A percentile compares a stretch with the other conserved stretches of the same genome.
Evolutionary conservation across 1,139 yeast genomes (phyloP).

Genomic region (Saccharomycopsis hybrid): DNA sequence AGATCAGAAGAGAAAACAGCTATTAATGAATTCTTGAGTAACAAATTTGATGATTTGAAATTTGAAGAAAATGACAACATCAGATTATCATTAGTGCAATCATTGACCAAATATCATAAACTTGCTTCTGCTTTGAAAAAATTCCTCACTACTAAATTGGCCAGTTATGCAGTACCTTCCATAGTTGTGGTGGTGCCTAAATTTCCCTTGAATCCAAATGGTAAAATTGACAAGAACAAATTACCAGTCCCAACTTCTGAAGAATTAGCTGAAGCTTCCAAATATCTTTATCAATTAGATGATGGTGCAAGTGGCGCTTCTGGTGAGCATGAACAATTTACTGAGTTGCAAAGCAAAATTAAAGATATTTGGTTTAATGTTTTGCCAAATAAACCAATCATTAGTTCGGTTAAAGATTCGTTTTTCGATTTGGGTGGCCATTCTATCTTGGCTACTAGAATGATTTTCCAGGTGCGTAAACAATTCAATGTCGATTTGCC

Average conservation of each 20-base stretch:
- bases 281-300: slow-evolving; percentile 32
- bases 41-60: slow-evolving; percentile 36
- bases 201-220: slow-evolving; percentile 94
- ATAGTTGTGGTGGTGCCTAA: slow-evolving; percentile 79
- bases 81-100: slow-evolving; percentile 48
- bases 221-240: slow-evolving; percentile 96
- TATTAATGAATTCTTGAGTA: slow-evolving; percentile 29
- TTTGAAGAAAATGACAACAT: slow-evolving; percentile 26
- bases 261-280: slow-evolving; percentile 66
- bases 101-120: slow-evolving; percentile 65
- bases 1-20: slow-evolving; percentile 36
- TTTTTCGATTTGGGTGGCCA: slow-evolving; percentile 98
- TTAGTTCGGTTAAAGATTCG: slow-evolving; percentile 71
- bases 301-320: slow-evolving; percentile 35
- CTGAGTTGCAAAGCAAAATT: slow-evolving; percentile 59
- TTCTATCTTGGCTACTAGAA: slow-evolving; percentile 91
- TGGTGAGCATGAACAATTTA: slow-evolving; percentile 47
- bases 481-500: slow-evolving; percentile 76
- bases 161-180: slow-evolving; percentile 90
- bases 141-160: slow-evolving; percentile 81
- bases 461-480: slow-evolving; percentile 89
- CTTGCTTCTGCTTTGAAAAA: slow-evolving; percentile 75
- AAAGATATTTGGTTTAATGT: slow-evolving; percentile 81
- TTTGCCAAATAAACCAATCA: slow-evolving; percentile 78
- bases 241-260: slow-evolving; percentile 91